Conservation (phyloP, 2,329 filamentous ascomycete genomes). For the Aspergillus ochraceoroseus region DNA sequence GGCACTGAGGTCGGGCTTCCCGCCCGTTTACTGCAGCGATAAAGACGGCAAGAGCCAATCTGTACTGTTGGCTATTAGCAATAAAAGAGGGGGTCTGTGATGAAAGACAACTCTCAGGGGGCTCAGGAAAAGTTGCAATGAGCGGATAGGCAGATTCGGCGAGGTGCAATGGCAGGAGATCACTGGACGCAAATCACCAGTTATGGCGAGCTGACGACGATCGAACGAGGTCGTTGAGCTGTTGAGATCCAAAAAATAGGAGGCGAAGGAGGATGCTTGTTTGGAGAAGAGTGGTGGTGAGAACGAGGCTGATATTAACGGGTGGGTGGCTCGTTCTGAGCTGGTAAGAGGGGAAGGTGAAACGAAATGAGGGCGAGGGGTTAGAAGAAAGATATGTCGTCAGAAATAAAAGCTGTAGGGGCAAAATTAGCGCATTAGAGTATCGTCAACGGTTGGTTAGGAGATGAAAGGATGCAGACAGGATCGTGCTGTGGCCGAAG, state of each 20-base stretch:
- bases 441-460: slow-evolving; percentile 6
- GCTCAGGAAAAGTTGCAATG: slow-evolving; percentile 5
- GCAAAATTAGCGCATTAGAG: slow-evolving; percentile 4
- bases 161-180: background rate
- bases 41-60: slow-evolving; percentile 4
- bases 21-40: slow-evolving; percentile 31
- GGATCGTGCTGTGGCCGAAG: slow-evolving; percentile 6
- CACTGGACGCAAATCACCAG: no score
- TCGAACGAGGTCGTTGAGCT: background rate
- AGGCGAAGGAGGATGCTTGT: background rate
- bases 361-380: slow-evolving; percentile 1
- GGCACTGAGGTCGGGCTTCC: slow-evolving; percentile 29
- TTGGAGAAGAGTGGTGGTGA: background rate
- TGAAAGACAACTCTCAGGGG: no score
- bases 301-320: background rate
- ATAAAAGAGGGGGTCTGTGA: no score
- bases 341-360: background rate
- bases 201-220: background rate
- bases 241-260: background rate
- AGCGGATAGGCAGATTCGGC: slow-evolving; percentile 7
- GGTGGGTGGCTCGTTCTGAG: background rate
- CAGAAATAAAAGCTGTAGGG: slow-evolving; percentile 2
- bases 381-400: slow-evolving; percentile 6
- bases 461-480: slow-evolving; percentile 6
- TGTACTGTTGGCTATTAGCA: slow-evolving; percentile 1